Conservation (phyloP, 2,329 filamentous ascomycete genomes). For the Lachnellula suecica region DNA sequence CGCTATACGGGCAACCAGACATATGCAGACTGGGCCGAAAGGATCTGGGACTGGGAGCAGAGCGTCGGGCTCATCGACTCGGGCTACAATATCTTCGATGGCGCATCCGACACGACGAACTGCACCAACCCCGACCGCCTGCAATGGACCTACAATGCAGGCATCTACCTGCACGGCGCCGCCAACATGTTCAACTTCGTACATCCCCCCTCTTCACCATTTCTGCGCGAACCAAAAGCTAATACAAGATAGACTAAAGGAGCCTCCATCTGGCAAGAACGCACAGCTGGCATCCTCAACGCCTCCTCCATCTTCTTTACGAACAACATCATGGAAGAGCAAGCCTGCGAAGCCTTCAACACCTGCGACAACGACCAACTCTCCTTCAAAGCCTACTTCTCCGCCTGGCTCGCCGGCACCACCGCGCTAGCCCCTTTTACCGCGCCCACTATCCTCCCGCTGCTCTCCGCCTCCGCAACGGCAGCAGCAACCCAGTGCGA, state of each 20-base stretch:
- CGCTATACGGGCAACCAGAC: slow-evolving; percentile 76
- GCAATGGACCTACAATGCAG: slow-evolving; percentile 70
- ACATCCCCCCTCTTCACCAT: slow-evolving; percentile 21
- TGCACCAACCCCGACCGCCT: slow-evolving; percentile 57
- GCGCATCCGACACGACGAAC: slow-evolving; percentile 52
- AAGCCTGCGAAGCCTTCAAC: slow-evolving; percentile 60
- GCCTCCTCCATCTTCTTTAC: slow-evolving; percentile 52
- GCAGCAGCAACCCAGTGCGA: slow-evolving; percentile 58
- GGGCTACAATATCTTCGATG: slow-evolving; percentile 61
- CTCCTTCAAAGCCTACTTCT: slow-evolving; percentile 65
- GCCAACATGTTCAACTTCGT: slow-evolving; percentile 69
- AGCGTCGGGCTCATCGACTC: slow-evolving; percentile 57
- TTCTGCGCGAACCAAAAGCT: slow-evolving; percentile 31
- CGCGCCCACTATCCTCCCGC: slow-evolving; percentile 49
- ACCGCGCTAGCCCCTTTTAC: slow-evolving; percentile 65
- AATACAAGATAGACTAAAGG: slow-evolving; percentile 44
- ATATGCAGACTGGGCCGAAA: slow-evolving; percentile 75
- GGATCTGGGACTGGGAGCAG: slow-evolving; percentile 68
- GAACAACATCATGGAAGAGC: slow-evolving; percentile 58
- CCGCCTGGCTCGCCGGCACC: slow-evolving; percentile 60
- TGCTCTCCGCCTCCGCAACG: slow-evolving; percentile 52
- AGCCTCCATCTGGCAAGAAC: slow-evolving; percentile 52
- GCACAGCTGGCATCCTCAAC: slow-evolving; percentile 55
- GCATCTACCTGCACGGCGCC: slow-evolving; percentile 65
- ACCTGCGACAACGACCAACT: slow-evolving; percentile 63